Conservation (phyloP, 495 filamentous ascomycete species). For the Penicillium canariense region DNA sequence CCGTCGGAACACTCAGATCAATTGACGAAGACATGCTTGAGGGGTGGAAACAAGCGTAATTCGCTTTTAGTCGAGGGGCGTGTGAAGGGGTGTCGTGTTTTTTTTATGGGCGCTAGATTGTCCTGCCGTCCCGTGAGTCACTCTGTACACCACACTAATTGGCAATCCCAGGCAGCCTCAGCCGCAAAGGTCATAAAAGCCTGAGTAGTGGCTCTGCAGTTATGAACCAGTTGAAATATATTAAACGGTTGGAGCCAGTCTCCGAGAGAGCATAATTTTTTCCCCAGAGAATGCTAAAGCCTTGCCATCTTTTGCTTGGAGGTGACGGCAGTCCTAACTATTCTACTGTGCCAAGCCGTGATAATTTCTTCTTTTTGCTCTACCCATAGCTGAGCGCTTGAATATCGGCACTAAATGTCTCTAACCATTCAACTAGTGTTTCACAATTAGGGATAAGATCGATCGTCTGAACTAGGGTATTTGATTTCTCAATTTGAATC, state of each 20-base stretch:
- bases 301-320: not conserved
- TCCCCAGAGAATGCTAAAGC: not conserved
- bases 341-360: not conserved
- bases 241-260: not conserved
- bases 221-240: not conserved
- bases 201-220: not conserved
- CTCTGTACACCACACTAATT: conserved; percentile 11
- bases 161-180: too few species aligned
- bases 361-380: not conserved
- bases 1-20: conserved; percentile 37
- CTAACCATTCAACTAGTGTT: not conserved
- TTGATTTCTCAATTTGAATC: too few species aligned
- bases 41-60: not conserved
- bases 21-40: conserved; percentile 14
- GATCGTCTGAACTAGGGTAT: not conserved
- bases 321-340: not conserved
- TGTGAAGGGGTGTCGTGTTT: not conserved
- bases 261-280: not conserved
- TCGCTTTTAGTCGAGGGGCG: not conserved
- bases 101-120: not conserved
- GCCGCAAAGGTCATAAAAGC: not conserved
- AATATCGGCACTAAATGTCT: not conserved
- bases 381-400: not conserved
- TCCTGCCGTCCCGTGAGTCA: conserved; percentile 6
- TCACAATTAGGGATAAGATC: not conserved